A percentile compares a stretch with the other conserved stretches of the same genome.
Conservation (phyloP, 176 grass and related monocot species). For the Aegilops longissima region DNA sequence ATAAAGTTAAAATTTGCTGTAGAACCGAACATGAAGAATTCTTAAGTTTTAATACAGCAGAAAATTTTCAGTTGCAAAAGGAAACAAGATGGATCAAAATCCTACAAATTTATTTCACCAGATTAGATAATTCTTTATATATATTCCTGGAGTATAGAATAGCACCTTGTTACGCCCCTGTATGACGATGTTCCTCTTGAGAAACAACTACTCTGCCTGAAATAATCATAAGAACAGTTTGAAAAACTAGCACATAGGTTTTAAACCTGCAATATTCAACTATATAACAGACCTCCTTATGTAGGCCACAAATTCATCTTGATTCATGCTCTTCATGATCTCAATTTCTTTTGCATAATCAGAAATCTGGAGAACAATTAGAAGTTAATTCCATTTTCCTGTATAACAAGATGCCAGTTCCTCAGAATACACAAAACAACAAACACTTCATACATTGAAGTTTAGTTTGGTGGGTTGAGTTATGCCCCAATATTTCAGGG, state of each 20-base stretch:
- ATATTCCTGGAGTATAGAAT: conserved; percentile 24
- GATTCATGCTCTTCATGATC: conserved; percentile 82
- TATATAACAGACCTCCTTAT: conserved; percentile 70
- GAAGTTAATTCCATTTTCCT: conserved; percentile 4
- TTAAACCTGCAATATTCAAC: conserved; percentile 1
- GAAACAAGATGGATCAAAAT: not conserved
- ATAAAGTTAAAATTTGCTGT: conserved; percentile 12
- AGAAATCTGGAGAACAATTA: conserved; percentile 44
- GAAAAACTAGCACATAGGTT: not conserved
- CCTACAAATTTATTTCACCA: not conserved
- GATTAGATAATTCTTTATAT: not conserved
- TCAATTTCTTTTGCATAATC: conserved; percentile 88
- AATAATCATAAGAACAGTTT: conserved; percentile 23
- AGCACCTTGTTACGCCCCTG: conserved; percentile 89
- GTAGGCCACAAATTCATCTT: conserved; percentile 90
- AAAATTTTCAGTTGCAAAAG: not conserved
- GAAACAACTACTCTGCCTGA: conserved; percentile 95
- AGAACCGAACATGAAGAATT: conserved; percentile 5
- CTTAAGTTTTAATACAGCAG: not conserved
- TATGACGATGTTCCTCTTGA: conserved; percentile 93
- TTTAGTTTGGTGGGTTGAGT: conserved; percentile 72
- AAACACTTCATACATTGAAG: conserved; percentile 66
- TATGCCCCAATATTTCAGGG: conserved; percentile 88
- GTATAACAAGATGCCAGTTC: conserved; percentile 24
- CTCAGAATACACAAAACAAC: conserved; percentile 8